These are phyloP conservation scores for Porcisia deanei DNA, from an alignment of 208 protist genomes.

Conservation along the genomic window DNA sequence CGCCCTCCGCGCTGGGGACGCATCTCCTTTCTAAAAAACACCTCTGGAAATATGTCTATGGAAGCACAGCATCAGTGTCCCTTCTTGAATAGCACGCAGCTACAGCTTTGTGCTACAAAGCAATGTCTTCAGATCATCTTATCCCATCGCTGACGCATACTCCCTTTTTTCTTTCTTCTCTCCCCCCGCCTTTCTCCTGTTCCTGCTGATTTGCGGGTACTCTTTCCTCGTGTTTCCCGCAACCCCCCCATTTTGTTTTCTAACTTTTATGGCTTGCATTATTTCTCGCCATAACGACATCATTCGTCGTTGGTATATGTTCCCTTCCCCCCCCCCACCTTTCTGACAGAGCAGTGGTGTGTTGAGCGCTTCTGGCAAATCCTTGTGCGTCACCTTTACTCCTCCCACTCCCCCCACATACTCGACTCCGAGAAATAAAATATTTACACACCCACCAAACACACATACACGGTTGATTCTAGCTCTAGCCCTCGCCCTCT, in stretches of 20 bases:
- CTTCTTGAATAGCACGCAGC: too few relatives aligned
- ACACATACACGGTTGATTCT: neutral
- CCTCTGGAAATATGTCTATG: too few relatives aligned
- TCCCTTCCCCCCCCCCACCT: too few relatives aligned
- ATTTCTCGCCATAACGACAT: neutral
- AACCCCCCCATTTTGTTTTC: neutral
- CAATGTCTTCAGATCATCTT: too few relatives aligned
- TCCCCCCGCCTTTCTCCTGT: neutral
- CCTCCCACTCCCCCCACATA: neutral
- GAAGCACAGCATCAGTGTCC: too few relatives aligned
- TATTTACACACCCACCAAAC: neutral
- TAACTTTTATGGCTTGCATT: neutral
- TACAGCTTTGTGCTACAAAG: too few relatives aligned
- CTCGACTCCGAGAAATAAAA: neutral
- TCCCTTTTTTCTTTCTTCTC: neutral
- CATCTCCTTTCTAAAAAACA: too few relatives aligned
- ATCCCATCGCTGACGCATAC: too few relatives aligned
- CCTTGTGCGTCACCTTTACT: too few relatives aligned
- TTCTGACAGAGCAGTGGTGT: too few relatives aligned
- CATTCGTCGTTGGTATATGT: too few relatives aligned
- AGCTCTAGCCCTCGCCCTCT: constrained; percentile 2
- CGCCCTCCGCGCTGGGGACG: too few relatives aligned
- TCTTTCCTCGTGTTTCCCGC: neutral
- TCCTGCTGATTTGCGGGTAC: neutral
- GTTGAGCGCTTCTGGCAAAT: neutral